phyloP scores from a whole-genome alignment of 2,329 filamentous ascomycete genomes.

The Juglanconis oblonga region DNA sequence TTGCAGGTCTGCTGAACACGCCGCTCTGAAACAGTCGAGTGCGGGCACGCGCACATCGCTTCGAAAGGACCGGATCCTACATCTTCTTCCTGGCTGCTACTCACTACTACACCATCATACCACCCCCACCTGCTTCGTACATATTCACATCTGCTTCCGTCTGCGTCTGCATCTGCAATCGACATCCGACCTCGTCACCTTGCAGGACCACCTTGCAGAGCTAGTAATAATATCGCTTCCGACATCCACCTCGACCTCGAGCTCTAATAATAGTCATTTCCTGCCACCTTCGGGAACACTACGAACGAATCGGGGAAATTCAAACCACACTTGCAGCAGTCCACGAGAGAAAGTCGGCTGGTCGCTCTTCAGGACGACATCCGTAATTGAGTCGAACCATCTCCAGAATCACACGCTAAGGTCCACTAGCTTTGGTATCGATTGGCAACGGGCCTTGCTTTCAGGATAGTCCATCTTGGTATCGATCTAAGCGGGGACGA shows the following conservation, averaged over 20 bases:
- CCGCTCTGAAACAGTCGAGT: conserved; percentile 10
- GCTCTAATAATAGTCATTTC: not conserved
- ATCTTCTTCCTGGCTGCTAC: not conserved
- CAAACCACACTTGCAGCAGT: not conserved
- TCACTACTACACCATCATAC: not conserved
- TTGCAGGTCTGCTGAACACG: conserved; percentile 4
- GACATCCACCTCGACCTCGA: not conserved
- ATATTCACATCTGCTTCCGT: conserved; percentile 1
- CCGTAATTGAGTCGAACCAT: not conserved
- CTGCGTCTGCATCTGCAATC: conserved; percentile 10
- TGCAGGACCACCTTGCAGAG: not conserved
- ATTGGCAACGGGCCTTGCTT: conserved; percentile 9
- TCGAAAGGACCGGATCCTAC: conserved; percentile 2
- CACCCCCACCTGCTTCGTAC: not conserved
- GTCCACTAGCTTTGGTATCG: conserved; percentile 11
- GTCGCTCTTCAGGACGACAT: not conserved
- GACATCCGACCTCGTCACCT: conserved; percentile 5
- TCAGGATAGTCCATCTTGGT: conserved; percentile 8
- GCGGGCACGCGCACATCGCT: not conserved
- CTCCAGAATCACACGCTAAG: conserved; percentile 15
- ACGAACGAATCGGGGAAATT: not conserved
- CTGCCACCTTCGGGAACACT: not conserved
- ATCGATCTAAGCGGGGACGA: conserved; percentile 12
- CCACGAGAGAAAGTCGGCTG: not conserved
- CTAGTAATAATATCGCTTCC: not conserved